phyloP scores from a whole-genome alignment of 1,284 basidiomycete species.

The Tilletiaria anomala region DNA sequence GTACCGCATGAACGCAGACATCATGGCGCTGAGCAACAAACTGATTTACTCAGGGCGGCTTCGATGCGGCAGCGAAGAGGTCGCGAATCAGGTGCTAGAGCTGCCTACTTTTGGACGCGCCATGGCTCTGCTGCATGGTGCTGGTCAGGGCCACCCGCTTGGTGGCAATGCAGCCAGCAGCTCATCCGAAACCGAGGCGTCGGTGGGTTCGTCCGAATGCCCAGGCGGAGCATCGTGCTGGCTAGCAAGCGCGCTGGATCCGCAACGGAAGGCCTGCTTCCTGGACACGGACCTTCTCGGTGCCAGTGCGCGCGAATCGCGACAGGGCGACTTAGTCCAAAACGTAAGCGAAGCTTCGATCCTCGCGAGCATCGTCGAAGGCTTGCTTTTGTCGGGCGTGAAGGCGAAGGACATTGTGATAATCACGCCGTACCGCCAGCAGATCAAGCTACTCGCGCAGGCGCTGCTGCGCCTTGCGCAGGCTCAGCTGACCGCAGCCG shows the following conservation, averaged over 20 bases:
- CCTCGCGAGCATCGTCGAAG: conserved; percentile 51
- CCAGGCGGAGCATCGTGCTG: conserved; percentile 47
- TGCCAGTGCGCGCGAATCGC: conserved; percentile 54
- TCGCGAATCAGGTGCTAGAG: conserved; percentile 52
- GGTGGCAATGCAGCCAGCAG: too few species aligned
- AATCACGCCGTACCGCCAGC: conserved; percentile 83
- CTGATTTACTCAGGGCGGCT: conserved; percentile 72
- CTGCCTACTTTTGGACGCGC: conserved; percentile 42
- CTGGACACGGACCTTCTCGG: conserved; percentile 62
- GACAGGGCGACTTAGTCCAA: conserved; percentile 59
- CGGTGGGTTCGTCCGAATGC: not conserved
- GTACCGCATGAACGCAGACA: conserved; percentile 93
- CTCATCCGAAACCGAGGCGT: too few species aligned
- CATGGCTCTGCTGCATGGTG: not conserved
- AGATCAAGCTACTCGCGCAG: conserved; percentile 67
- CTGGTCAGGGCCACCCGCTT: too few species aligned
- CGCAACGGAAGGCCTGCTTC: conserved; percentile 70
- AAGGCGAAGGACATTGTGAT: conserved; percentile 61
- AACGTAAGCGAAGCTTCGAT: conserved; percentile 62
- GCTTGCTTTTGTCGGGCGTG: conserved; percentile 55
- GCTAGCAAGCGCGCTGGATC: conserved; percentile 54
- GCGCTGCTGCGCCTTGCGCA: conserved; percentile 42
- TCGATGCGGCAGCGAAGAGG: conserved; percentile 58
- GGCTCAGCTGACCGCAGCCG: not conserved
- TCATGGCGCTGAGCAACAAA: conserved; percentile 82